Base-by-base conservation (phyloP, 192 early-diverging fungal species). In the Helicostylum pulchrum region DNA sequence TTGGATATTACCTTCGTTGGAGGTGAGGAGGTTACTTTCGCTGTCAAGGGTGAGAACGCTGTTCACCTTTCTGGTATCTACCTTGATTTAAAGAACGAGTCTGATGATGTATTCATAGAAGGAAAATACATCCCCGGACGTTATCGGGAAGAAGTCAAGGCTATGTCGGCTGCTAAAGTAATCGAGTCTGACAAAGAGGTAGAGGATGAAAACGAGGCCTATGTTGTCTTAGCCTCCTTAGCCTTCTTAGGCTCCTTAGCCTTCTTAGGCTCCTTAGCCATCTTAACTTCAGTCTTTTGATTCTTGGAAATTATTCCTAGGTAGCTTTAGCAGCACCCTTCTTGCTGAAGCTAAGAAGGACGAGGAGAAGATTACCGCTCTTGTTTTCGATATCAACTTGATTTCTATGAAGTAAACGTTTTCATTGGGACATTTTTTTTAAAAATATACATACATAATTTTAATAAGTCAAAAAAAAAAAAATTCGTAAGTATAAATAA, bases 1-100 rank as follows among this genome's bases (percentile, higher is more conserved):
- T 72, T 97, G 55, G 85, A 90, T 42, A 54, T 89, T 20, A 67
- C 68, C 20, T 83, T 90, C 52, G 80, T 79, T 32, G 90, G 93
- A 57, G 88, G 88, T 57, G 91, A 93, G 63, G 91, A 93, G 62
- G 80, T 97, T 65, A 88, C 87, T 7, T 92, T 97, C 69, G 77
- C 82, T 31, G 79, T 81, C 32, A 66, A 67, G 10, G 94, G 94
- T 23, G 68, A 88, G 8, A 81, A 77, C 58, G n/a, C 78, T 45
- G 67, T 93, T 17, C 81, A 93, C 64, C 67, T 93, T 62, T 85
- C 86, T 66, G 91, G 89, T 47, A 88, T 88, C 83, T 84, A 89
- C 68, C 48, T 87, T 21, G 42, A 23, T 15, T 43, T 43, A 4
- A 14, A 20, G 31, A 60, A 72, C 0, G 71, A 70, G 3, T 64